phyloP scores from a whole-genome alignment of 257 asterid species.

The Voacanga thouarsii region DNA sequence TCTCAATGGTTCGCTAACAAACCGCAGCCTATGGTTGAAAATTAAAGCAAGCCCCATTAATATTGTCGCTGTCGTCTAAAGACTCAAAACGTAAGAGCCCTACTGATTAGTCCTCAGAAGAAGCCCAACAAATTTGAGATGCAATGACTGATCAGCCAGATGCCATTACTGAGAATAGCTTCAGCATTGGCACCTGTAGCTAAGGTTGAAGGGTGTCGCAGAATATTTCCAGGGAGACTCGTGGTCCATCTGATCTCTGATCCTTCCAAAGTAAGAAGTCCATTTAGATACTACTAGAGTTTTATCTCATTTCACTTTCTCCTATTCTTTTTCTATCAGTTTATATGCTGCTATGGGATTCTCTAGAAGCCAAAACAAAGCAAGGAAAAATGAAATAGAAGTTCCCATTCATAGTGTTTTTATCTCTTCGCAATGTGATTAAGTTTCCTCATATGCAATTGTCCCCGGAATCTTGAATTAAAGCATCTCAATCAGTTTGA shows the following conservation, averaged over 20 bases:
- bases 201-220: not conserved
- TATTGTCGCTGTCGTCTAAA: too few relatives aligned
- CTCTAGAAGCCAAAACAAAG: not conserved
- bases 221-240: conserved; percentile 12
- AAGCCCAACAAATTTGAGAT: not conserved
- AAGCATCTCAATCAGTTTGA: not conserved
- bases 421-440: not conserved
- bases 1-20: too few relatives aligned
- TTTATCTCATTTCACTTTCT: conserved; percentile 13
- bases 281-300: conserved; percentile 10
- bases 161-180: not conserved
- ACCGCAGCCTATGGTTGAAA: too few relatives aligned
- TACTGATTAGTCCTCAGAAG: not conserved
- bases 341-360: not conserved
- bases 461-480: not conserved
- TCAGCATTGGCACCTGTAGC: conserved; percentile 18
- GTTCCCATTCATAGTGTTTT: not conserved
- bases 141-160: not conserved
- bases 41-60: too few relatives aligned
- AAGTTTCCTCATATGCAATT: not conserved
- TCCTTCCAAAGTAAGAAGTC: conserved; percentile 10
- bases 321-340: not conserved
- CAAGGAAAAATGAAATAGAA: too few relatives aligned
- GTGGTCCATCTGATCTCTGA: conserved; percentile 17
- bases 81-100: too few relatives aligned